phyloP scores from a whole-genome alignment of 441 rosid species.

The Croton laevigatus region DNA sequence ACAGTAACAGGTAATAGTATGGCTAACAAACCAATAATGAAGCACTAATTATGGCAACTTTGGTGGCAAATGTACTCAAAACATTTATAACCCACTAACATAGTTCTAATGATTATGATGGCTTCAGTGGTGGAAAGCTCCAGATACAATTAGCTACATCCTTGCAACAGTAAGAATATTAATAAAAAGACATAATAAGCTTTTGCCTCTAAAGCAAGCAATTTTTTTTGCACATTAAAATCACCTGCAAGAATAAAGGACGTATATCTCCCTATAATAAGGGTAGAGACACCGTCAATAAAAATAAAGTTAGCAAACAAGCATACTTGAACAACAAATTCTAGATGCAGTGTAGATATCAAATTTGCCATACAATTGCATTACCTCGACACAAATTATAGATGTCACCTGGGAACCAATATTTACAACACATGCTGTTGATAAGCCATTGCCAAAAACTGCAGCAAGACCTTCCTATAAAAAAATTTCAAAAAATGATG shows the following conservation, averaged over 20 bases:
- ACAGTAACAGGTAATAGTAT: neutral
- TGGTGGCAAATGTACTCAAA: neutral
- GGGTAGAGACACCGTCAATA: neutral
- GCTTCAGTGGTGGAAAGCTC: neutral
- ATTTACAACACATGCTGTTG: constrained; percentile 90
- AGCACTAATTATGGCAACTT: neutral
- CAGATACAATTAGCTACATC: neutral
- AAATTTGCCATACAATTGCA: constrained; percentile 14
- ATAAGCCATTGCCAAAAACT: constrained; percentile 89
- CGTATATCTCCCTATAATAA: neutral
- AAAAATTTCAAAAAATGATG: constrained; percentile 22
- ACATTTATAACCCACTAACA: neutral
- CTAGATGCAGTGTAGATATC: neutral
- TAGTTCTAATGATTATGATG: neutral
- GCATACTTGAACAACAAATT: neutral
- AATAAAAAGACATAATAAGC: neutral
- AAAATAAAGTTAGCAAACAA: neutral
- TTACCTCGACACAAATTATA: constrained; percentile 89
- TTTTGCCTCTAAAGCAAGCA: neutral
- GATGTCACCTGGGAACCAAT: constrained; percentile 92
- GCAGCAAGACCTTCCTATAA: constrained; percentile 91
- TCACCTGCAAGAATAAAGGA: neutral
- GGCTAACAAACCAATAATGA: neutral
- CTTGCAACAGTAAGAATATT: neutral
- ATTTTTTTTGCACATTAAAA: neutral